A percentile compares a stretch with the other conserved stretches of the same genome.
Conservation (phyloP, 805 yeast species). For the Saturnispora saitoi region DNA sequence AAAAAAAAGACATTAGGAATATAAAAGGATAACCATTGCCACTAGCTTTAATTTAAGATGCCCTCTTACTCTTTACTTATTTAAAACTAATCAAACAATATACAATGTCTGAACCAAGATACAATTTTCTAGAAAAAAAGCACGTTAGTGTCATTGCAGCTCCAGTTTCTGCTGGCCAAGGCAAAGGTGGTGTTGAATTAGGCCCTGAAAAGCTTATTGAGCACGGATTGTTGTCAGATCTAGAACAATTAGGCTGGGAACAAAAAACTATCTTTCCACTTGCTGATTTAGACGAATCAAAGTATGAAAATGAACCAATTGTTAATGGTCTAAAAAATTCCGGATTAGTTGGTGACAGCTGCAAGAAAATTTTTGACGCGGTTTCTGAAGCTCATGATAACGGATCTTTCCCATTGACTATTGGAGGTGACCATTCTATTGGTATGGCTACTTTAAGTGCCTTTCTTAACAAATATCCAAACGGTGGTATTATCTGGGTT, state of each 20-base stretch:
- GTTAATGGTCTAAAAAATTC: slow-evolving; percentile 60
- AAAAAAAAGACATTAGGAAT: background rate
- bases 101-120: slow-evolving; percentile 22
- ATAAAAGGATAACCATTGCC: slow-evolving; percentile 4
- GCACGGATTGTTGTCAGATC: slow-evolving; percentile 57
- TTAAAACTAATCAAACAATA: background rate
- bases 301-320: slow-evolving; percentile 40
- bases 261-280: slow-evolving; percentile 47
- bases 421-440: slow-evolving; percentile 96
- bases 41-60: background rate
- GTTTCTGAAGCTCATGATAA: slow-evolving; percentile 43
- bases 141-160: slow-evolving; percentile 70
- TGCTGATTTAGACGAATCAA: slow-evolving; percentile 33
- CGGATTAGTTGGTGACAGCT: slow-evolving; percentile 65
- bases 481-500: slow-evolving; percentile 88
- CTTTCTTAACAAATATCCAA: slow-evolving; percentile 68
- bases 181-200: slow-evolving; percentile 83
- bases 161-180: slow-evolving; percentile 95
- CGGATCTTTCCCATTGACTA: slow-evolving; percentile 60
- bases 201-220: slow-evolving; percentile 81
- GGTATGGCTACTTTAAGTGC: slow-evolving; percentile 92
- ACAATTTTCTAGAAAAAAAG: slow-evolving; percentile 46
- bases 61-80: background rate
- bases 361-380: slow-evolving; percentile 52
- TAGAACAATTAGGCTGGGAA: slow-evolving; percentile 68